Base-by-base conservation (phyloP, 2,329 filamentous ascomycete genomes). In the Stachybotrys chlorohalonatus region DNA sequence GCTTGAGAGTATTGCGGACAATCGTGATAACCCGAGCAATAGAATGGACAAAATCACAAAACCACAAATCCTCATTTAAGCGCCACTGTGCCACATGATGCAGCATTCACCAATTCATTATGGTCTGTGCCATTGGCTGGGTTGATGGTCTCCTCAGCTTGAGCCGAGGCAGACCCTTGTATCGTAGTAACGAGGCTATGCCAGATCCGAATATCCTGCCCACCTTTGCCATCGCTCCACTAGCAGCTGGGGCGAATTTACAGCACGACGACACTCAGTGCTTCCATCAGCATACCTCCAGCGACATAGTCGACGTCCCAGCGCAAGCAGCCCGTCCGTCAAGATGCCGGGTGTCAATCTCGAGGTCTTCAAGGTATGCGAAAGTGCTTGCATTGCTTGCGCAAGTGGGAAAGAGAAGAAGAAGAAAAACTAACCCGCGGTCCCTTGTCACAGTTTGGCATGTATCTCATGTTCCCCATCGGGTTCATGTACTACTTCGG, bases 401-500 rank as follows among this genome's bases (percentile, higher is more conserved):
- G 54, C 16, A 31, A 31, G 17, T 53, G 36, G 9, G 9, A 42
- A 9, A 42, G 9, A 13, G 2, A 5, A 9, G 36, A 39, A 39
- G 7, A 42, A 9, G 3, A 13, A 42, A 42, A 42, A 2, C 36
- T 42, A 13, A 42, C 36, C 13, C 6, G 36, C 36, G 9, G 36
- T 13, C 9, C 36, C 45, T 24, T 50, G 24, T 45, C 48, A 55
- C 59, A 96, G 93, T 99, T 99, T 72, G 92, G 93, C 76, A 89
- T 95, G 82, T 99, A 99, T 77, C 86, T 99, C 76, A 87, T 96
- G 81, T 99, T 99, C 75, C 94, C 94, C 16, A 97, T 99, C 66
- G 91, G 90, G 64, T 92, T 94, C 79, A 99, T 99, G 94, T 97
- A 95, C 80, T 99, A 99, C 78, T 99, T 97, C 73, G 94, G 94